These are phyloP conservation scores for Phytopythium boreale DNA, from an alignment of 352 stramenopile species.

Conservation along the genomic window DNA sequence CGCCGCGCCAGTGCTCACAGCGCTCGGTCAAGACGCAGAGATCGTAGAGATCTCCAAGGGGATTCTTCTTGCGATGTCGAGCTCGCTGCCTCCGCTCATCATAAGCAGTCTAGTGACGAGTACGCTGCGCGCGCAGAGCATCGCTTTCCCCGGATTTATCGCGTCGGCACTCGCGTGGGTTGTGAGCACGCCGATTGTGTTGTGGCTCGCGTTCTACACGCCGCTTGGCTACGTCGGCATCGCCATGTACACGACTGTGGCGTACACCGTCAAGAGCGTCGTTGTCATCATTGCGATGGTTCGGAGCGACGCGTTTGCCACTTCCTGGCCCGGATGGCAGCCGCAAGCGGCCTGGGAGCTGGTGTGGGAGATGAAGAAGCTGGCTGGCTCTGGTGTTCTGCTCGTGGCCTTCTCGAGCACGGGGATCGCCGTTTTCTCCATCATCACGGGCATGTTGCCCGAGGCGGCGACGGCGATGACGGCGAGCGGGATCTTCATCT, in stretches of 20 bases:
- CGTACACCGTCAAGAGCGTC: conserved; percentile 13
- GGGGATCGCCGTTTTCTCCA: conserved; percentile 7
- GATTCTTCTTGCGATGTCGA: neutral
- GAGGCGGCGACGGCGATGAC: conserved; percentile 17
- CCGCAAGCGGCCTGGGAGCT: conserved; percentile 11
- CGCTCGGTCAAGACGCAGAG: conserved; percentile 1
- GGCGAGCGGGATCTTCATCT: conserved; percentile 18
- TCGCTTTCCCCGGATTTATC: conserved; percentile 18
- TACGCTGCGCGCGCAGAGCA: conserved; percentile 27
- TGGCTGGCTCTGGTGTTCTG: conserved; percentile 8
- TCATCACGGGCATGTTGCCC: conserved; percentile 16
- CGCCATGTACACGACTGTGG: conserved; percentile 12
- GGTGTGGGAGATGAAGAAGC: conserved; percentile 4
- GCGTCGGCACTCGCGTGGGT: conserved; percentile 13
- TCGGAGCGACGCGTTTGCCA: conserved; percentile 17
- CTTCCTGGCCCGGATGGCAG: conserved; percentile 31
- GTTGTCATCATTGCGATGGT: conserved; percentile 12
- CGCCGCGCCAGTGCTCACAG: conserved; percentile 1
- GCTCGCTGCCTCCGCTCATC: neutral
- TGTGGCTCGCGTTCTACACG: conserved; percentile 28
- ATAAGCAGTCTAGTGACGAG: conserved; percentile 2
- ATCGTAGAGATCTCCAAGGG: conserved; percentile 5
- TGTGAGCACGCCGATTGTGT: conserved; percentile 18
- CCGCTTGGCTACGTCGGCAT: conserved; percentile 30
- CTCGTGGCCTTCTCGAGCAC: conserved; percentile 3